Evolutionary conservation across 768 basidiomycete species (phyloP).

Genomic region (Sporobolomyces phaffii): DNA sequence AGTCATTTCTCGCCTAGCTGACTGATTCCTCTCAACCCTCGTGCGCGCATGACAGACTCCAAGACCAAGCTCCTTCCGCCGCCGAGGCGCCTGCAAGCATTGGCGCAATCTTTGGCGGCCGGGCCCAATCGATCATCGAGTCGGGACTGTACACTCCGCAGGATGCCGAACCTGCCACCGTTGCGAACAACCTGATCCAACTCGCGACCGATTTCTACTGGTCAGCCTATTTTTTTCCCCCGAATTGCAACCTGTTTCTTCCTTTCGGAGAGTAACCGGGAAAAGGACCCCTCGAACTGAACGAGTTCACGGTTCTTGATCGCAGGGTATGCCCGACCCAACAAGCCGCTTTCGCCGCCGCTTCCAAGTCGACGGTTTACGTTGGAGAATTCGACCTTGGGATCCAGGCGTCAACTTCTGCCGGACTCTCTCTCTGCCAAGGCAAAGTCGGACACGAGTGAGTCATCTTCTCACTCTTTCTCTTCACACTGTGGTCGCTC

Average conservation of each 20-base stretch:
- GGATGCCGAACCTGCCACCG: background rate
- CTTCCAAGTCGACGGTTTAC: background rate
- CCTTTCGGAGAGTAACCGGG: background rate
- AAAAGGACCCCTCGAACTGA: background rate
- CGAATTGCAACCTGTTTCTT: background rate
- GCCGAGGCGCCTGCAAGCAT: background rate
- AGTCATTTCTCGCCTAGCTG: conserved; percentile 46
- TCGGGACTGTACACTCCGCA: conserved; percentile 23
- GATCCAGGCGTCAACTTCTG: background rate
- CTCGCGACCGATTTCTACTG: conserved; percentile 37
- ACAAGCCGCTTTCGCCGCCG: conserved; percentile 14
- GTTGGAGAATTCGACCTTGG: conserved; percentile 32
- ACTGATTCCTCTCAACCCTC: background rate
- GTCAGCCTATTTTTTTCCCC: background rate
- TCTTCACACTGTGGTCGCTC: too few species aligned
- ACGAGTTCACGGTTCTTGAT: too few species aligned
- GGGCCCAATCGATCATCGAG: conserved; percentile 48
- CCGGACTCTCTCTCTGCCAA: background rate
- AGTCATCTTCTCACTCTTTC: too few species aligned
- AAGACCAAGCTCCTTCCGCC: background rate
- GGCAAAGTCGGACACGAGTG: conserved; percentile 26
- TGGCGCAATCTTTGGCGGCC: conserved; percentile 50
- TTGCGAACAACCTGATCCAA: background rate
- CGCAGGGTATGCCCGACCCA: conserved; percentile 34
- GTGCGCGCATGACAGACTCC: too few species aligned